A percentile compares a stretch with the other conserved stretches of the same genome.
Conservation (phyloP, 1,284 basidiomycete species). For the Cryptococcus sp. region DNA sequence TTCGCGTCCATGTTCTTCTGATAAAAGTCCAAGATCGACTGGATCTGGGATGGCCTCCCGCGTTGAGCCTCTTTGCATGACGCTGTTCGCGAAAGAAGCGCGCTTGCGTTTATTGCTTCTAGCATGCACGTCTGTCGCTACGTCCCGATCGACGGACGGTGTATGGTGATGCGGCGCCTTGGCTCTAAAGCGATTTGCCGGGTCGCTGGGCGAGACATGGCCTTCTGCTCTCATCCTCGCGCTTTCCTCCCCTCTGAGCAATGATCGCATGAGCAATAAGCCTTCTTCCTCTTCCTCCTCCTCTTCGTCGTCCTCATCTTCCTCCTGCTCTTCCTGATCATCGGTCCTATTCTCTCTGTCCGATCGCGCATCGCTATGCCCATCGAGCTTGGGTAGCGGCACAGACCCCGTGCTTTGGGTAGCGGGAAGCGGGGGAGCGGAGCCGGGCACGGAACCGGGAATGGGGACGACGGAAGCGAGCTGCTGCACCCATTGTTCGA, state of each 20-base stretch:
- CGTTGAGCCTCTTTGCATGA: slow-evolving; percentile 1
- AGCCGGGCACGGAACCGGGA: background rate
- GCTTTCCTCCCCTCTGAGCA: slow-evolving; percentile 10
- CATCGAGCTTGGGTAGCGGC: too few relatives aligned
- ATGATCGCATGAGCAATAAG: slow-evolving; percentile 8
- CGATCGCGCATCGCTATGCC: background rate
- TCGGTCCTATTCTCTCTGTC: background rate
- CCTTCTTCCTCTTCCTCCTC: slow-evolving; percentile 3
- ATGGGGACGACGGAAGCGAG: background rate
- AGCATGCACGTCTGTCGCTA: background rate
- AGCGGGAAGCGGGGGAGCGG: background rate
- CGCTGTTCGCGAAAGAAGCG: background rate
- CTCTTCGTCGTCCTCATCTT: background rate
- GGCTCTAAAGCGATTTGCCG: background rate
- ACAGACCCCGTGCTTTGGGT: background rate
- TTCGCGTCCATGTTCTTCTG: slow-evolving; percentile 21
- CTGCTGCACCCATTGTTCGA: slow-evolving; percentile 16
- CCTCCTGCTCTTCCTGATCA: background rate
- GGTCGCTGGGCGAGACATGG: background rate
- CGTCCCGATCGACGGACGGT: background rate
- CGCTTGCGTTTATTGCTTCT: background rate
- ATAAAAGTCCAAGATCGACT: slow-evolving; percentile 20
- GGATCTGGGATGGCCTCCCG: slow-evolving; percentile 14
- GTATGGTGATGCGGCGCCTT: background rate
- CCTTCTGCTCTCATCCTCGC: slow-evolving; percentile 10